phyloP scores from a whole-genome alignment of 495 filamentous ascomycete species.

The Glarea lozoyensis region DNA sequence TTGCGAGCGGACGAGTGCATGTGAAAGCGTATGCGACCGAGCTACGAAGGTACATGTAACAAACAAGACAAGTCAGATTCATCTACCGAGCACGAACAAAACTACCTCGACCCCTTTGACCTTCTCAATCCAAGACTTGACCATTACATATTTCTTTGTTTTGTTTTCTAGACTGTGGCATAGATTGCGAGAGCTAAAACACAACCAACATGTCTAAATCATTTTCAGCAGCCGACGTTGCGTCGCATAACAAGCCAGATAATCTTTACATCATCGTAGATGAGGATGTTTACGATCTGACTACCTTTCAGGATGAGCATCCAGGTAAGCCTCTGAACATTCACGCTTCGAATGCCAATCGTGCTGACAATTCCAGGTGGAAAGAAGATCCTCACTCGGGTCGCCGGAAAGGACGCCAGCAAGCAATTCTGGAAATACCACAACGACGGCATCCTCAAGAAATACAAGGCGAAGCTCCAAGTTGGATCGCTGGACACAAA shows the following conservation, averaged over 20 bases:
- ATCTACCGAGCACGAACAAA: too few relatives aligned
- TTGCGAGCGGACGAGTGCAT: too few relatives aligned
- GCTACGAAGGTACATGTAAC: not conserved
- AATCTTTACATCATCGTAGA: slow-evolving; percentile 88
- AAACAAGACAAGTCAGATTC: too few relatives aligned
- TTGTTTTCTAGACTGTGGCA: not conserved
- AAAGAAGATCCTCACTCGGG: slow-evolving; percentile 93
- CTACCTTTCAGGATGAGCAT: slow-evolving; percentile 89
- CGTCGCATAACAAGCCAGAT: slow-evolving; percentile 79
- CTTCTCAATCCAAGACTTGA: not conserved
- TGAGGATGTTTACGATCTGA: slow-evolving; percentile 93
- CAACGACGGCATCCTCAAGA: slow-evolving; percentile 88
- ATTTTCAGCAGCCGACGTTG: slow-evolving; percentile 76
- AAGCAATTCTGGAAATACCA: slow-evolving; percentile 99
- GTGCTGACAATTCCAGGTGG: slow-evolving; percentile 49
- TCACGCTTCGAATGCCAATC: not conserved
- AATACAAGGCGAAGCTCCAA: slow-evolving; percentile 80
- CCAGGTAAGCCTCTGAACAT: slow-evolving; percentile 49
- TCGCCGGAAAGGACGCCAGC: slow-evolving; percentile 92
- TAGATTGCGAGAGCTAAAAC: not conserved
- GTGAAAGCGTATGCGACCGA: slow-evolving; percentile 3
- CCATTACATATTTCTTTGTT: not conserved
- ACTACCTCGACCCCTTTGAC: not conserved
- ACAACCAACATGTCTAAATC: slow-evolving; percentile 68
- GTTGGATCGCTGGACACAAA: slow-evolving; percentile 89